These are phyloP conservation scores for Candida dubliniensis DNA, from an alignment of 1,139 yeast genomes.

Conservation along the genomic window DNA sequence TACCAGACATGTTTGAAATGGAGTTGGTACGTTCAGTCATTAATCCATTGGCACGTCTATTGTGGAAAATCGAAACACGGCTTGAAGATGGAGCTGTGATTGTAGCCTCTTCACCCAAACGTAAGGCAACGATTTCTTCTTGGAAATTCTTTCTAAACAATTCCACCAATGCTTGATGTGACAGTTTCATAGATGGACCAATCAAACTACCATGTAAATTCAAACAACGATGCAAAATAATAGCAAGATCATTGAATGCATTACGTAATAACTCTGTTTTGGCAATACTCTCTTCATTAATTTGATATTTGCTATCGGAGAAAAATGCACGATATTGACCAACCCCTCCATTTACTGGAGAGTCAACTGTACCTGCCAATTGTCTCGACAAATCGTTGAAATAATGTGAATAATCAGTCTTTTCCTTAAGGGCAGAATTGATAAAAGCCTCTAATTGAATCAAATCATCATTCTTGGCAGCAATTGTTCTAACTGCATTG, in stretches of 20 bases:
- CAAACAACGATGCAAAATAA: slow-evolving; percentile 65
- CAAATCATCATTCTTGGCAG: slow-evolving; percentile 70
- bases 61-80: slow-evolving; percentile 15
- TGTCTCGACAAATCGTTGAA: slow-evolving; percentile 74
- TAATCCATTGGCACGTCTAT: slow-evolving; percentile 17
- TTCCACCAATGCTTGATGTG: slow-evolving; percentile 67
- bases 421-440: slow-evolving; percentile 55
- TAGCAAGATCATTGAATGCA: slow-evolving; percentile 71
- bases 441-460: slow-evolving; percentile 66
- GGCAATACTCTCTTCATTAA: slow-evolving; percentile 42
- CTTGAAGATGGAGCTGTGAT: slow-evolving; percentile 12
- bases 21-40: slow-evolving; percentile 1
- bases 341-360: slow-evolving; percentile 93
- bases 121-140: slow-evolving; percentile 55
- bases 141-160: slow-evolving; percentile 68
- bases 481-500: slow-evolving; percentile 71
- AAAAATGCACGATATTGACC: slow-evolving; percentile 78
- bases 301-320: slow-evolving; percentile 38
- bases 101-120: slow-evolving; percentile 17
- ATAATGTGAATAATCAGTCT: slow-evolving; percentile 48
- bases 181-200: slow-evolving; percentile 54
- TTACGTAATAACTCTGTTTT: slow-evolving; percentile 53
- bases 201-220: slow-evolving; percentile 67
- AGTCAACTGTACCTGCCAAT: slow-evolving; percentile 84
- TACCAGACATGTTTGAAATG: slow-evolving; percentile 3